Conservation (phyloP, 2,329 filamentous ascomycete genomes). For the Chlorencoelia australis region DNA sequence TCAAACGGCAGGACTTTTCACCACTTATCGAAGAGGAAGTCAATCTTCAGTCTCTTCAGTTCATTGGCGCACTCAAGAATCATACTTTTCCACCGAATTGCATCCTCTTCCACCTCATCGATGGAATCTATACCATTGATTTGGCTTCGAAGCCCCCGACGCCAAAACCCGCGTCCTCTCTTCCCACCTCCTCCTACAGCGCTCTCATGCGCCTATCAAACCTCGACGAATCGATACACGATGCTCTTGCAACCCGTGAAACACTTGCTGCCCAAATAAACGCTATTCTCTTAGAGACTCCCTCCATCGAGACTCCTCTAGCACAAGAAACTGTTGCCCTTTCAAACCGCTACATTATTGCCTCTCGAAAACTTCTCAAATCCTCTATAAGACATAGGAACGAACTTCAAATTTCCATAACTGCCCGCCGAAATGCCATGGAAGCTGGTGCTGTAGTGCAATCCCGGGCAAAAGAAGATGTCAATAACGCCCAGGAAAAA, state of each 20-base stretch:
- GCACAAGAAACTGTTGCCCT: conserved; percentile 40
- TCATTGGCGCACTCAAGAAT: conserved; percentile 61
- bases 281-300: conserved; percentile 34
- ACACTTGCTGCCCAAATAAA: conserved; percentile 72
- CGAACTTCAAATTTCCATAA: conserved; percentile 58
- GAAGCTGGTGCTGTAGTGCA: conserved; percentile 50
- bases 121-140: conserved; percentile 78
- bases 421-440: conserved; percentile 58
- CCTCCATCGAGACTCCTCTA: conserved; percentile 34
- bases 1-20: conserved; percentile 45
- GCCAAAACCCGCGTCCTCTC: conserved; percentile 41
- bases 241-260: conserved; percentile 70
- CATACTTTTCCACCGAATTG: conserved; percentile 73
- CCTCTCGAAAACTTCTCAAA: conserved; percentile 57
- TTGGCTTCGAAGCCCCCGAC: conserved; percentile 36
- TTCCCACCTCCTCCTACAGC: conserved; percentile 72
- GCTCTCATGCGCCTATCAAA: conserved; percentile 81
- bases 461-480: conserved; percentile 45
- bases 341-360: conserved; percentile 44
- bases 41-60: conserved; percentile 64
- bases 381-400: conserved; percentile 51
- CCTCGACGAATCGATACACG: conserved; percentile 82
- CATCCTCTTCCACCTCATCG: conserved; percentile 73
- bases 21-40: conserved; percentile 62
- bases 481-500: conserved; percentile 50